Evolutionary conservation across 2,329 filamentous ascomycete species (phyloP).

Genomic region (Gyromitra esculenta): DNA sequence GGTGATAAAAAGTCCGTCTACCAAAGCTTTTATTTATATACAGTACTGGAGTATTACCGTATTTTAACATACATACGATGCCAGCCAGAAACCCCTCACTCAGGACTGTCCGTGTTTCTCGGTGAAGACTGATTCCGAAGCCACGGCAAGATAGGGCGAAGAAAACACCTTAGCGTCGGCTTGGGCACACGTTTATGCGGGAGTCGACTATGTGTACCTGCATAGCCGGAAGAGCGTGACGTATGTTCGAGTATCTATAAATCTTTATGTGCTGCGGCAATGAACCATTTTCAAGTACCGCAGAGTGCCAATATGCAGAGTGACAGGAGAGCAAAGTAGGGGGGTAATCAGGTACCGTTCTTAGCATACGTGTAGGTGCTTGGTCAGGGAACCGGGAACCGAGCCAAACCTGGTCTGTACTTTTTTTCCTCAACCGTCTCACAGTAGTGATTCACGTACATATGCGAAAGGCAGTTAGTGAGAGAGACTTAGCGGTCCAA

Average conservation of each 20-base stretch:
- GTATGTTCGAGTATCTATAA: background rate
- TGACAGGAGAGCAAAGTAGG: conserved; percentile 21
- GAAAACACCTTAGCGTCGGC: background rate
- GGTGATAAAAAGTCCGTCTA: background rate
- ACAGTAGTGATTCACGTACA: background rate
- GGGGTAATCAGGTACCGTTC: background rate
- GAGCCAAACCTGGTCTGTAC: conserved; percentile 20
- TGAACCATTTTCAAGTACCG: background rate
- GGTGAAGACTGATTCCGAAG: conserved; percentile 34
- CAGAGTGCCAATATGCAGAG: conserved; percentile 15
- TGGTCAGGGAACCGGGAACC: conserved; percentile 2
- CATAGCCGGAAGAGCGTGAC: conserved; percentile 17
- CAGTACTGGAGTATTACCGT: background rate
- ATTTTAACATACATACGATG: background rate
- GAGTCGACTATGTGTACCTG: conserved; percentile 17
- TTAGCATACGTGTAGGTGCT: background rate
- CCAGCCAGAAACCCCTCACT: background rate
- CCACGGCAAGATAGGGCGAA: conserved; percentile 13
- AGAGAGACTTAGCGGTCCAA: background rate
- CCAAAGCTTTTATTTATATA: background rate
- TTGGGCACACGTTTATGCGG: conserved; percentile 9
- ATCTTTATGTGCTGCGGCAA: background rate
- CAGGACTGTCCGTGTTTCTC: conserved; percentile 2
- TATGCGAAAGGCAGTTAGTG: conserved; percentile 8
- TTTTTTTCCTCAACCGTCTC: conserved; percentile 12